Evolutionary conservation across 2,329 filamentous ascomycete genomes (phyloP), one percentile per base, ranked within the genome.

Genomic region (Coniella lustricola): DNA sequence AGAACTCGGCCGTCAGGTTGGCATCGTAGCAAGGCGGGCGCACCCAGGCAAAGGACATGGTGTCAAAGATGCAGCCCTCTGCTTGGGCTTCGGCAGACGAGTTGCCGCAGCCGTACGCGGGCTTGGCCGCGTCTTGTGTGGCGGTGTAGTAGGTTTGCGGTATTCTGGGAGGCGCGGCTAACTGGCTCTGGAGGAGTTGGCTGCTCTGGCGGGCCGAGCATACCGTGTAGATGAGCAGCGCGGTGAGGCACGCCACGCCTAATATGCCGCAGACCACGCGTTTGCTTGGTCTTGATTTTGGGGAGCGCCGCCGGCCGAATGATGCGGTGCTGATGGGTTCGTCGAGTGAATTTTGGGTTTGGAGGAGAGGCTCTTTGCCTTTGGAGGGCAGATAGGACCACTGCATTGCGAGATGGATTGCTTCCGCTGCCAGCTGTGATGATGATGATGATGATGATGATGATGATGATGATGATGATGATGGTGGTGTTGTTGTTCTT

Each of bases 1-100:
- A 21, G 17, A 40, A 39, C 12, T 47, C 44, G 14, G 21, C 32
- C 13, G 44, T 40, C 1, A 47, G 20, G 17, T 40, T 36, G 13
- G 37, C 44, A 13, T 47, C 36, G 44, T 58, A 57, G 36, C 44
- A 56, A 34, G 54, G 46, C 33, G 54, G 51, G 34, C 53, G 55
- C 31, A 53, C 54, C 25, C 54, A 58, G 25, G 50, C 47, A 21
- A 53, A 46, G 35, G 52, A 57, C 14, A 55, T 47, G 16, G 37
- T 18, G 31, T 47, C 44, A 36, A 40, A 47, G n/a, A 18, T 35
- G 44, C 44, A 47, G 12, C 44, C 44, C 20, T 21, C 25, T 12
- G 16, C 44, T 10, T 17, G n/a, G 36, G 44, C 44, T 16, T 41
- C 36, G 25, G 29, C 17, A 10, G 36, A 25, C 17, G 44, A 47